Evolutionary conservation across 208 protist genomes (phyloP).

Genomic region (Angomonas desouzai): DNA sequence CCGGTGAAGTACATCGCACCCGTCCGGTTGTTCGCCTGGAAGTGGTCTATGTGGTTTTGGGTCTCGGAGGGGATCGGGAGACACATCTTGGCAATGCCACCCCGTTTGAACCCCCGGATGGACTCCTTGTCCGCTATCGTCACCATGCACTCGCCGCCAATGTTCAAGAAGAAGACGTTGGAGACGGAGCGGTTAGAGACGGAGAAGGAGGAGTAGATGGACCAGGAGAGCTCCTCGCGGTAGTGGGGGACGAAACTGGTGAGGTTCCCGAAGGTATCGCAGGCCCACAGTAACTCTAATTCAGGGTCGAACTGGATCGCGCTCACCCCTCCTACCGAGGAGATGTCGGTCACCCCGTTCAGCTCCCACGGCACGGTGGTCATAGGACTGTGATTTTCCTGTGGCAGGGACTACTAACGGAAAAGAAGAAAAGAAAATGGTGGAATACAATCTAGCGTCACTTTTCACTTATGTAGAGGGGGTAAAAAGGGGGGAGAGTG

Average conservation of each 20-base stretch:
- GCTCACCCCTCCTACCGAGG: conserved; percentile 27
- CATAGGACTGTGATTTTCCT: too few species aligned
- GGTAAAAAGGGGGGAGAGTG: too few species aligned
- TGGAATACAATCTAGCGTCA: too few species aligned
- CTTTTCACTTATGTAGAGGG: too few species aligned
- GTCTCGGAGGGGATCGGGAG: conserved; percentile 47
- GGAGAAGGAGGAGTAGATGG: conserved; percentile 76
- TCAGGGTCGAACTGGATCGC: conserved; percentile 86
- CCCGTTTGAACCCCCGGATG: conserved; percentile 81
- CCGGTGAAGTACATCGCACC: conserved; percentile 81
- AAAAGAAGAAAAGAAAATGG: conserved; percentile 4
- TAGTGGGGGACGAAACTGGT: conserved; percentile 73
- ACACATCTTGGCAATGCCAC: conserved; percentile 62
- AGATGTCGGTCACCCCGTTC: background rate
- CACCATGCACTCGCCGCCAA: conserved; percentile 63
- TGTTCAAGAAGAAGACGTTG: conserved; percentile 66
- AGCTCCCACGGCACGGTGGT: conserved; percentile 58
- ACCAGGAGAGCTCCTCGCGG: conserved; percentile 60
- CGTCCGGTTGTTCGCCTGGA: conserved; percentile 54
- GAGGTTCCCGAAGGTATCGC: conserved; percentile 75
- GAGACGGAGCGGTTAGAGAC: conserved; percentile 51
- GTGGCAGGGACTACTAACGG: background rate
- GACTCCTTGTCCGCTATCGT: conserved; percentile 68
- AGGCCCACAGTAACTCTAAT: conserved; percentile 82
- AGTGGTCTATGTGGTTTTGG: conserved; percentile 81